Conservation (phyloP, 1,284 basidiomycete genomes). For the Cystobasidium pallidum region DNA sequence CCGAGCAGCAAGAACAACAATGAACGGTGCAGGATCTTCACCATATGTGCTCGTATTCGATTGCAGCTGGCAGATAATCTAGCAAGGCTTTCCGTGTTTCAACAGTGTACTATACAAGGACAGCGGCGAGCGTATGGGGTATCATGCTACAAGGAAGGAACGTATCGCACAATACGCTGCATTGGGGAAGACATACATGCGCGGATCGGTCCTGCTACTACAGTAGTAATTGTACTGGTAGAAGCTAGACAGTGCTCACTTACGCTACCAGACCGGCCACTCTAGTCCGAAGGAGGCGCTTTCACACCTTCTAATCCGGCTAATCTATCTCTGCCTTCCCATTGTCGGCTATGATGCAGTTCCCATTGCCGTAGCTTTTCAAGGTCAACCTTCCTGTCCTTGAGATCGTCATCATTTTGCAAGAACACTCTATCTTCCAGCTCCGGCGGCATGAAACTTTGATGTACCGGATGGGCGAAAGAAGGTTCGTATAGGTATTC, state of each 20-base stretch:
- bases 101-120: neutral
- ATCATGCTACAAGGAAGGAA: neutral
- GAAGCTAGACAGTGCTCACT: no score
- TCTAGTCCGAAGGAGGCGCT: no score
- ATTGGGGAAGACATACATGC: no score
- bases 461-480: constrained; percentile 63
- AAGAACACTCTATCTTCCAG: constrained; percentile 61
- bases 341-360: constrained; percentile 66
- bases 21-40: constrained; percentile 1
- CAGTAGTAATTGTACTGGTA: no score
- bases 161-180: no score
- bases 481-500: constrained; percentile 78
- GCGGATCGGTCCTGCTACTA: no score
- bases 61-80: neutral
- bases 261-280: no score
- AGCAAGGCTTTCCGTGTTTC: neutral
- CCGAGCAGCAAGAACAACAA: constrained; percentile 30
- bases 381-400: constrained; percentile 73
- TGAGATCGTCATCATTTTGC: constrained; percentile 62
- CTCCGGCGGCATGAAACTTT: constrained; percentile 61
- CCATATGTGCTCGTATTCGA: neutral
- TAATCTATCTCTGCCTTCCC: constrained; percentile 63
- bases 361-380: constrained; percentile 75
- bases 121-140: neutral
- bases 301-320: neutral